phyloP scores from a whole-genome alignment of 129 eudicot species.

The Mikania micrantha region DNA sequence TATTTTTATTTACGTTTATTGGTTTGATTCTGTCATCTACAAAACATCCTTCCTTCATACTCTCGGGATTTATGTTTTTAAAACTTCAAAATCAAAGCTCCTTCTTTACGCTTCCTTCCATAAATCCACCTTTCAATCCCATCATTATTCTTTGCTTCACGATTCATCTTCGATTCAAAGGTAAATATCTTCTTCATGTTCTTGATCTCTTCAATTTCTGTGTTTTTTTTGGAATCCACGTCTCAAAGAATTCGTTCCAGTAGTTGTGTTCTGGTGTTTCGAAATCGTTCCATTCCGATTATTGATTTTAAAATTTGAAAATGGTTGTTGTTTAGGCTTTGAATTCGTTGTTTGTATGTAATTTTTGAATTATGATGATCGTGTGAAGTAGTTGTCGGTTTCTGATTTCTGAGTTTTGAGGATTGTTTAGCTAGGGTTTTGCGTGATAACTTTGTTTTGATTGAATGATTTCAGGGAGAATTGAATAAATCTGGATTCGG shows the following conservation, averaged over 20 bases:
- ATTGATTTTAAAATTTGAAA: background rate
- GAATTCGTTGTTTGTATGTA: background rate
- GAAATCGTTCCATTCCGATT: background rate
- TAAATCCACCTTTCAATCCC: background rate
- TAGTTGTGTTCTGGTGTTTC: too few relatives aligned
- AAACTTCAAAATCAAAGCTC: conserved; percentile 13
- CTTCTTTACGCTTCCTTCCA: conserved; percentile 31
- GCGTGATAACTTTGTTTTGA: conserved; percentile 10
- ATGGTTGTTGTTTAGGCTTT: background rate
- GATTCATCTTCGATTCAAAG: conserved; percentile 17
- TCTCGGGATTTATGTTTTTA: conserved; percentile 35
- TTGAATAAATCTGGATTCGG: too few relatives aligned
- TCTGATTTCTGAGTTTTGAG: background rate
- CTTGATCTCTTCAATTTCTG: background rate
- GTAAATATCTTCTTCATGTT: conserved; percentile 1
- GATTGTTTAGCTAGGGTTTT: conserved; percentile 20
- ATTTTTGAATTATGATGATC: conserved; percentile 1
- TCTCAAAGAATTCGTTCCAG: background rate
- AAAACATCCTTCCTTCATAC: conserved; percentile 35
- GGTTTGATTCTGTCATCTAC: conserved; percentile 19
- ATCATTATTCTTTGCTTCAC: conserved; percentile 18
- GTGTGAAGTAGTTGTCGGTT: background rate
- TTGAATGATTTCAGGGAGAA: too few relatives aligned
- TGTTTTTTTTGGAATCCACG: background rate
- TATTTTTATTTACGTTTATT: background rate